Evolutionary conservation across 1,139 yeast genomes (phyloP), one percentile per base, ranked within the genome.

Genomic region (Spencermartinsiella ligniputridi): DNA sequence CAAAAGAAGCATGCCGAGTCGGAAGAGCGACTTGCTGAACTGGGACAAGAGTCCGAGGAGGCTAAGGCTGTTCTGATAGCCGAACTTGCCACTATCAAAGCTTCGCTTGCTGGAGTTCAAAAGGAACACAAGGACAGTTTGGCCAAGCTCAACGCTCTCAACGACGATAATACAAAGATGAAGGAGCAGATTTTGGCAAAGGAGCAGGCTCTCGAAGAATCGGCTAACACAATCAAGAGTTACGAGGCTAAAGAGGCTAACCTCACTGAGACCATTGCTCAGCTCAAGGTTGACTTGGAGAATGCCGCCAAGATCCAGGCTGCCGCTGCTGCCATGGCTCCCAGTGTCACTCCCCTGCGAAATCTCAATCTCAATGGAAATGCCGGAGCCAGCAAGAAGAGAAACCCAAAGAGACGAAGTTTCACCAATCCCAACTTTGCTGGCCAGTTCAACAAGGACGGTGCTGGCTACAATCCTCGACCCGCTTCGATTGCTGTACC

Each of bases 211-310:
- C 58, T 64, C 9, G 52, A 47, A 8, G 57, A 55, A 19, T 57
- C 66, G 19, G 53, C 60, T 13, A 48, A 51, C 43, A 53, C 60
- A 15, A 50, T 62, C 36, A 52, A 61, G 47, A 57, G 56, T 37
- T 57, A 57, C 45, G 66, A 62, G 43, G 56, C 52, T 29, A 52
- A 55, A 32, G 60, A 61, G 42, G 47, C 53, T 17, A 52, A 63
- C 2, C 68, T 87, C 61, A 81, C 81, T 60, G 72, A 77, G 38
- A 81, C 83, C 47, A 81, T 84, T 47, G 80, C 79, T 49, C 81
- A 83, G 57, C 72, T 86, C 63, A 84, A 84, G 62, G 71, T 72
- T 37, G 88, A 83, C 60, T 69, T 83, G 49, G 76, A 81, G 37
- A 63, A 59, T 40, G 62, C 70, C 19, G 64, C 64, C 45, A 69